phyloP scores from a whole-genome alignment of 1,284 basidiomycete species.

The Ustilago crameri region DNA sequence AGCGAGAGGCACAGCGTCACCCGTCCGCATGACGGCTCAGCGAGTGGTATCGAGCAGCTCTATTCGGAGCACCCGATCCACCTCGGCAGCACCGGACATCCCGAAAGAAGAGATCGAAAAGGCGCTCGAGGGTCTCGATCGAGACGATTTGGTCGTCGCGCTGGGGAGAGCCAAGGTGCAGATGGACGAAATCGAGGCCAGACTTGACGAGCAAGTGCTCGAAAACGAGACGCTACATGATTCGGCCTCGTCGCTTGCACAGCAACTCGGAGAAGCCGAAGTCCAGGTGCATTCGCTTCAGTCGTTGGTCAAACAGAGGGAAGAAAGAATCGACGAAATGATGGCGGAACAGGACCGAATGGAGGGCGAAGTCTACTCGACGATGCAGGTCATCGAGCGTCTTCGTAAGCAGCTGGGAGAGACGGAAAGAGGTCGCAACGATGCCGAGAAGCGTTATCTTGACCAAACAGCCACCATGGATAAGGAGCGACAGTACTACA shows the following conservation, averaged over 20 bases:
- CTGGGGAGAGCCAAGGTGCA: constrained; percentile 58
- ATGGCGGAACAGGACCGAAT: constrained; percentile 57
- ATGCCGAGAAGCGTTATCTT: constrained; percentile 52
- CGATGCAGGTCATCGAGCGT: constrained; percentile 50
- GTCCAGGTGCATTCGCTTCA: constrained; percentile 36
- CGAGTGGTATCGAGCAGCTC: constrained; percentile 29
- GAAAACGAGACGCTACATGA: constrained; percentile 51
- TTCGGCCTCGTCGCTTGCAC: constrained; percentile 18
- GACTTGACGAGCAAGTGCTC: constrained; percentile 42
- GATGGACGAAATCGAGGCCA: constrained; percentile 56
- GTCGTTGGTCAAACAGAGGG: constrained; percentile 42
- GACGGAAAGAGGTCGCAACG: constrained; percentile 42
- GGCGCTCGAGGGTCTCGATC: constrained; percentile 48
- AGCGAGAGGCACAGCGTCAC: constrained; percentile 36
- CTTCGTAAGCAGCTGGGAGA: constrained; percentile 55
- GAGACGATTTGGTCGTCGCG: constrained; percentile 56
- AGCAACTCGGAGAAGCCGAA: constrained; percentile 37
- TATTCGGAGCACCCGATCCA: constrained; percentile 26
- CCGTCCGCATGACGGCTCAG: constrained; percentile 21
- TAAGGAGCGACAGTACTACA: constrained; percentile 61
- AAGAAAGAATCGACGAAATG: constrained; percentile 59
- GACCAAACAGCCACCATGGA: constrained; percentile 58
- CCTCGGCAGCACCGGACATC: constrained; percentile 30
- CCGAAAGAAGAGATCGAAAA: constrained; percentile 56
- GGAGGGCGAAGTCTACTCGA: constrained; percentile 55